These are phyloP conservation scores for Hypoxylon rickii DNA, from an alignment of 495 filamentous ascomycete genomes.

Conservation along the genomic window DNA sequence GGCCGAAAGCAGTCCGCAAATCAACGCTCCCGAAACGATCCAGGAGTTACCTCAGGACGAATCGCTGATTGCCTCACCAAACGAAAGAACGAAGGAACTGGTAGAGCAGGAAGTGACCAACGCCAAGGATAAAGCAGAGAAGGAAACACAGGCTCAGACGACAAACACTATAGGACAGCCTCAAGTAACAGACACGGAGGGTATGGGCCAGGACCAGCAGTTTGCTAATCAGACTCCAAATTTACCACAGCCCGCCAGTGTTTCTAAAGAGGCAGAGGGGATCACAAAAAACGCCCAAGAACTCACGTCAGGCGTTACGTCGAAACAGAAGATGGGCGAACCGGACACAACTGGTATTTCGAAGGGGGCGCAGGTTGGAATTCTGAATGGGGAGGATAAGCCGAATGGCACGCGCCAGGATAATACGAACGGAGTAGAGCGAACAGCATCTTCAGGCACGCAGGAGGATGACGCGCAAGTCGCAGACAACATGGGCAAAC, in stretches of 20 bases:
- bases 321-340: conserved; percentile 20
- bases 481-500: conserved; percentile 36
- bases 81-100: conserved; percentile 13
- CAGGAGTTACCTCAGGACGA: conserved; percentile 24
- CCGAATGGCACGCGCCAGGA: neutral
- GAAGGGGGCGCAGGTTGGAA: conserved; percentile 10
- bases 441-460: neutral
- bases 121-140: neutral
- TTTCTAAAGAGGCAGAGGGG: conserved; percentile 30
- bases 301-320: neutral
- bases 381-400: conserved; percentile 1
- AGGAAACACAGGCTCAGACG: neutral
- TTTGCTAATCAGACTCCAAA: neutral
- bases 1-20: neutral
- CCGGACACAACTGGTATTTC: conserved; percentile 24
- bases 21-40: neutral
- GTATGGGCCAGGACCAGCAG: neutral
- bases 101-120: neutral
- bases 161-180: neutral
- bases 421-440: neutral
- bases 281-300: neutral
- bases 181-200: neutral
- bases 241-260: conserved; percentile 11
- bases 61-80: conserved; percentile 11
- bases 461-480: conserved; percentile 9